These are phyloP conservation scores for Clausena lansium DNA, from an alignment of 345 rosid species.

Conservation along the genomic window DNA sequence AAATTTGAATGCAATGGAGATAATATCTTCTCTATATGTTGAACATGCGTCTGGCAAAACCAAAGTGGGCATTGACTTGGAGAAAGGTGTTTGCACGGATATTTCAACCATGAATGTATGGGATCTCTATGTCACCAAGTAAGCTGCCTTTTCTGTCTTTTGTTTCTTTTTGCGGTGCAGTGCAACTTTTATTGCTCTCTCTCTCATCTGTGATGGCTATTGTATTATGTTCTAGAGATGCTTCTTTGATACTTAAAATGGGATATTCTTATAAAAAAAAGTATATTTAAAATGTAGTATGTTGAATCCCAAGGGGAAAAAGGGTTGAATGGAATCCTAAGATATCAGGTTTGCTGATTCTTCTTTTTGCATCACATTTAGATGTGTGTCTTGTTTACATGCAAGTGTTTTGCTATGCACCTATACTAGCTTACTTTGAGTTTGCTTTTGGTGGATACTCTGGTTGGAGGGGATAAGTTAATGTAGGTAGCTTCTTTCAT, in stretches of 20 bases:
- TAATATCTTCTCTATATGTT: constrained; percentile 84
- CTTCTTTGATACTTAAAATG: not conserved
- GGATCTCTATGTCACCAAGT: too few species aligned
- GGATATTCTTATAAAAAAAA: not conserved
- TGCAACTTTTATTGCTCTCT: not conserved
- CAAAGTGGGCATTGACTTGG: too few species aligned
- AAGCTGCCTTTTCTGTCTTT: too few species aligned
- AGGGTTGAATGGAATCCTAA: not conserved
- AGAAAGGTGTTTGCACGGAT: too few species aligned
- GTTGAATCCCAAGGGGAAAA: not conserved
- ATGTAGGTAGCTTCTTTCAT: not conserved
- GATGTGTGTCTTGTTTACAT: not conserved
- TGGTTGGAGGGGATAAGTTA: not conserved
- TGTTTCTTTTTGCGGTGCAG: constrained; percentile 1
- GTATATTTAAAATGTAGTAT: not conserved
- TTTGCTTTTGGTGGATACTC: too few species aligned
- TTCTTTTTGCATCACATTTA: not conserved
- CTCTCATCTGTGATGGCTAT: not conserved
- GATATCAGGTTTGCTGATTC: not conserved
- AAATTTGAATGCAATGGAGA: constrained; percentile 91
- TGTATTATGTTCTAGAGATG: not conserved
- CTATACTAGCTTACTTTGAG: not conserved
- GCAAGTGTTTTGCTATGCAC: not conserved
- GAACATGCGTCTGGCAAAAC: constrained; percentile 92
- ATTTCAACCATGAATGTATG: too few species aligned